Base-by-base conservation (phyloP, 139 green algal genomes). In the Micractinium sp. region DNA sequence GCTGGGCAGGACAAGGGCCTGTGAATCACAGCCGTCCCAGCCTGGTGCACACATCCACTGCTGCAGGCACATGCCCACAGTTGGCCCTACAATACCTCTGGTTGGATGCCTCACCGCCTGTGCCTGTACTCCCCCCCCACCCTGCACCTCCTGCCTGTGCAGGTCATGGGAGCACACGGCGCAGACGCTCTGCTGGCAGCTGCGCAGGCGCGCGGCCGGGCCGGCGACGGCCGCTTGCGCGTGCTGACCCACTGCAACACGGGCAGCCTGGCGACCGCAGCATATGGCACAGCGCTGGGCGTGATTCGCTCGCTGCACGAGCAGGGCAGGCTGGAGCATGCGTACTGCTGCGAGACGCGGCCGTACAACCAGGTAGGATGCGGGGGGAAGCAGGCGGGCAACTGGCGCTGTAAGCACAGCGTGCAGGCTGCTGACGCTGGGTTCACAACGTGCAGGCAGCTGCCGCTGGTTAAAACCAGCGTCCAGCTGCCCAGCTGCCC, bases 191-290 rank as follows among this genome's bases (percentile, higher is more conserved):
- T 99, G 82, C 85, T 96, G 19, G 92, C 94, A 9, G 89, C 93
- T 5, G 73, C 90, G 20, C 75, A 89, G 87, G 88, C 92, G 1
- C 82, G 91, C 86, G 75, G 82, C 29, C 27, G 85, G 36, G 61
- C 67, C 1, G 56, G 53, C 36, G 56, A 56, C 63, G 73, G 89
- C 29, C n/a, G 61, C 19, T 35, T 99, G 63, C 89, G 92, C 12
- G 95, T 99, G 60, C 93, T 99, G 79, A 99, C 97, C 5, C 96
- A 98, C 94, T 99, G 97, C 95, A 99, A 99, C 95, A 99, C 97
- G 0, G 97, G 97, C 85, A 97, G 94, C 90, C 94, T 99, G 75
- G 98, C 98, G 16, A 99, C 96, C 0, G 96, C 96, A 0, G 95
- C 92, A 0, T 99, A 96, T 79, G 98, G 98, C 74, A 99, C 98